Conservation (phyloP, 495 filamentous ascomycete genomes). For the Aspergillus sparsus region DNA sequence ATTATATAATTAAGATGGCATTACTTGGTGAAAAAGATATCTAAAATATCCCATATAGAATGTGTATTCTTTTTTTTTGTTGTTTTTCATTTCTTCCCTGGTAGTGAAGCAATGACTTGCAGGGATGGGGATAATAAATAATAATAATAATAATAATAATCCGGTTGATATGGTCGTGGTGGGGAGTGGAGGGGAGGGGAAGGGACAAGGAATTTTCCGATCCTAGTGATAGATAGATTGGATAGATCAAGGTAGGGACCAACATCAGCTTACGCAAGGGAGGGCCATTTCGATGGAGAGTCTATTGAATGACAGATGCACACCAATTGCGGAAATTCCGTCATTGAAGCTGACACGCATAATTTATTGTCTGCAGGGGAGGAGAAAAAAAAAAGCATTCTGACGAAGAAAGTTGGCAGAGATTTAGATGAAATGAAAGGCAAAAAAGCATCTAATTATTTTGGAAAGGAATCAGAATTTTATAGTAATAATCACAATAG, state of each 20-base stretch:
- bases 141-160: conserved; percentile 3
- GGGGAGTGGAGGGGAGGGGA: neutral
- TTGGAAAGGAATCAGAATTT: too few relatives aligned
- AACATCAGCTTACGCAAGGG: neutral
- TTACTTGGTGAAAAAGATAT: neutral
- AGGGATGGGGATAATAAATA: neutral
- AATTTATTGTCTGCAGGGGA: too few relatives aligned
- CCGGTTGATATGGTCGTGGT: conserved; percentile 10
- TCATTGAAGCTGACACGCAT: neutral
- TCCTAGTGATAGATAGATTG: conserved; percentile 20
- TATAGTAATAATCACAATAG: too few relatives aligned
- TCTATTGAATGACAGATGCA: conserved; percentile 2
- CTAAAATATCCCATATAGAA: too few relatives aligned
- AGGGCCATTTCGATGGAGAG: neutral
- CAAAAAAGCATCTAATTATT: too few relatives aligned
- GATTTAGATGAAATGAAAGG: too few relatives aligned
- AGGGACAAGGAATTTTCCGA: conserved; percentile 20
- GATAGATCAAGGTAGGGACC: conserved; percentile 18
- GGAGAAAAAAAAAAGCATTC: too few relatives aligned
- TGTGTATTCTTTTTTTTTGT: too few relatives aligned
- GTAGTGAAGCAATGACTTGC: conserved; percentile 1
- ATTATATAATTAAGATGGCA: neutral
- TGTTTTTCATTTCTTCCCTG: too few relatives aligned
- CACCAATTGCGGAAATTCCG: neutral
- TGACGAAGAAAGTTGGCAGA: too few relatives aligned